phyloP scores from a whole-genome alignment of 2,329 filamentous ascomycete species.

The Penicillium sp. region DNA sequence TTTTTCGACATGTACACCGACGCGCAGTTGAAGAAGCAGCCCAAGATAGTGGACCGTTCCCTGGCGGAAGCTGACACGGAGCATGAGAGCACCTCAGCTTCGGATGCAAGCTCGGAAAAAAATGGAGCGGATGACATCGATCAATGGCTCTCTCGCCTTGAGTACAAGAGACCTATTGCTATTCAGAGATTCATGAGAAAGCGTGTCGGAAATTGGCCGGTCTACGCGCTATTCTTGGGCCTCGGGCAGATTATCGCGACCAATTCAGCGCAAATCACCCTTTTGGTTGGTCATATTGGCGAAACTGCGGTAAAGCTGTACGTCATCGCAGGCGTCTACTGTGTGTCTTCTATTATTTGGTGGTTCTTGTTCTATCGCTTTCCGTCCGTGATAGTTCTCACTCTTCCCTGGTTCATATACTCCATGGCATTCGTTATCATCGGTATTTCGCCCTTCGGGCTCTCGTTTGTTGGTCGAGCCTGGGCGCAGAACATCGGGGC shows the following conservation, averaged over 20 bases:
- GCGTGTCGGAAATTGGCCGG: conserved; percentile 63
- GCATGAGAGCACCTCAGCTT: conserved; percentile 35
- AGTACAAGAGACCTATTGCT: conserved; percentile 57
- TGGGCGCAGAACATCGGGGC: conserved; percentile 63
- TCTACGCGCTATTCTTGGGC: conserved; percentile 62
- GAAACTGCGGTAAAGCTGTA: conserved; percentile 61
- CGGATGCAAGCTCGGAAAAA: conserved; percentile 34
- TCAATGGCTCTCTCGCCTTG: conserved; percentile 54
- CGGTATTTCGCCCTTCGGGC: conserved; percentile 59
- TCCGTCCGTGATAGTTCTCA: conserved; percentile 57
- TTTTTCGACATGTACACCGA: conserved; percentile 63
- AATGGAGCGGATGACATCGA: conserved; percentile 33
- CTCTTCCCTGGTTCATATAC: conserved; percentile 63
- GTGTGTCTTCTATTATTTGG: conserved; percentile 60
- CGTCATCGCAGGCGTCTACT: conserved; percentile 60
- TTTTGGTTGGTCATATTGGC: conserved; percentile 63
- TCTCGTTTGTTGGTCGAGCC: conserved; percentile 40
- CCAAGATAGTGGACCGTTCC: conserved; percentile 31
- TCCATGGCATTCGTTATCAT: conserved; percentile 63
- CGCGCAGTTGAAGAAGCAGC: conserved; percentile 54
- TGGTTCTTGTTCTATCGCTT: conserved; percentile 62
- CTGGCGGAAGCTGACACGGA: conserved; percentile 37
- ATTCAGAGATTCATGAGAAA: conserved; percentile 57
- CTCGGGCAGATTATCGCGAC: conserved; percentile 64
- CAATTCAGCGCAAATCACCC: conserved; percentile 67